phyloP scores from a whole-genome alignment of 805 yeast species.

The Saturnispora mendoncae region DNA sequence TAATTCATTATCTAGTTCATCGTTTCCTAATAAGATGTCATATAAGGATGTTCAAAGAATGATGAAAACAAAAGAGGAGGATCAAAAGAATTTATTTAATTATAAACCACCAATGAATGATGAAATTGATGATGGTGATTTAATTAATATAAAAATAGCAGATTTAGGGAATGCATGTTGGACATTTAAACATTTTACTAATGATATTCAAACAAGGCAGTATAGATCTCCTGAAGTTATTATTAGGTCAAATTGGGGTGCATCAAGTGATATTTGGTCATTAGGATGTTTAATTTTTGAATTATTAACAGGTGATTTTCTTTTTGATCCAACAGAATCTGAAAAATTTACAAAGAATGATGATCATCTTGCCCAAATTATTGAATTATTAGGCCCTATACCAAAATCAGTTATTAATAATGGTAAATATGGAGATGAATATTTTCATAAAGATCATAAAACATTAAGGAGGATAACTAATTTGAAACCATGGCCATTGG shows the following conservation, averaged over 20 bases:
- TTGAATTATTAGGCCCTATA: constrained; percentile 43
- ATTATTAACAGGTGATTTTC: constrained; percentile 84
- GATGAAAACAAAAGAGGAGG: constrained; percentile 31
- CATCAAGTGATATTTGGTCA: constrained; percentile 94
- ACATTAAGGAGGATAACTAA: constrained; percentile 68
- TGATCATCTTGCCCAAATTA: constrained; percentile 92
- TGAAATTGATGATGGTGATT: constrained; percentile 35
- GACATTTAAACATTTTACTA: constrained; percentile 70
- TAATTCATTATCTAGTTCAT: constrained; percentile 8
- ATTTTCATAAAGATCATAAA: constrained; percentile 27
- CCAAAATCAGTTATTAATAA: constrained; percentile 51
- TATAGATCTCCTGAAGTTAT: constrained; percentile 87
- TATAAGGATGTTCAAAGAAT: constrained; percentile 28
- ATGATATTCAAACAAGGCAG: constrained; percentile 87
- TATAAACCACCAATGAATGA: constrained; percentile 30
- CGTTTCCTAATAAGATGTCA: constrained; percentile 19
- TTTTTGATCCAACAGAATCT: constrained; percentile 84
- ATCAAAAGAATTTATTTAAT: constrained; percentile 25
- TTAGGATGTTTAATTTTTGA: constrained; percentile 87
- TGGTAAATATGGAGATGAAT: constrained; percentile 48
- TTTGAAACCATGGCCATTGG: constrained; percentile 83
- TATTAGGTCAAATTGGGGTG: constrained; percentile 84
- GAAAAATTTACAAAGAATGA: constrained; percentile 78
- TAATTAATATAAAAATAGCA: constrained; percentile 77
- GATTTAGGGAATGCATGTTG: constrained; percentile 92